Conservation (phyloP, 2,329 filamentous ascomycete genomes). For the Fusarium kyushuense region DNA sequence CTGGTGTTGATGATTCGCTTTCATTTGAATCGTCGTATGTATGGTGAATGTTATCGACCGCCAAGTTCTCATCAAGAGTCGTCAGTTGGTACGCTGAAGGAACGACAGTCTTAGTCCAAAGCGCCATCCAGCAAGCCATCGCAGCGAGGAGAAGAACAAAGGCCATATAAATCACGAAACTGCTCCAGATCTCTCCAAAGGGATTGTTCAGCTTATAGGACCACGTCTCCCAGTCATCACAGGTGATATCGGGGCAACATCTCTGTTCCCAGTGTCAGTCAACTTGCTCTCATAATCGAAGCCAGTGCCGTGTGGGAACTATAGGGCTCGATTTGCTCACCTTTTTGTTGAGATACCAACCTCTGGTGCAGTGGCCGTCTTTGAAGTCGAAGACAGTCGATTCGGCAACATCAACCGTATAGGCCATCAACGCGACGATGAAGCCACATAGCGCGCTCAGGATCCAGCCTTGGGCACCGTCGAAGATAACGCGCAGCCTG, state of each 20-base stretch:
- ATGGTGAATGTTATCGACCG: constrained; percentile 66
- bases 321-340: constrained; percentile 50
- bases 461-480: constrained; percentile 94
- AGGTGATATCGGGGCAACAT: constrained; percentile 68
- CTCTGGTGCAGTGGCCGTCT: constrained; percentile 80
- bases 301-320: background rate
- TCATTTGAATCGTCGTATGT: constrained; percentile 56
- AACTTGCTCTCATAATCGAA: background rate
- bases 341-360: constrained; percentile 81
- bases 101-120: constrained; percentile 93
- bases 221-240: constrained; percentile 69
- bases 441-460: constrained; percentile 90
- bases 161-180: constrained; percentile 80
- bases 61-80: constrained; percentile 93
- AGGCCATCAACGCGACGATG: constrained; percentile 86
- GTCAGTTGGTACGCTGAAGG: constrained; percentile 88
- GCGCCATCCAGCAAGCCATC: constrained; percentile 80
- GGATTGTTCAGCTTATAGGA: constrained; percentile 61
- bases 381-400: constrained; percentile 90
- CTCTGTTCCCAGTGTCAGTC: constrained; percentile 51
- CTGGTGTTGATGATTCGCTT: constrained; percentile 61
- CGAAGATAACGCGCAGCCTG: constrained; percentile 80
- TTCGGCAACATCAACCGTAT: constrained; percentile 89
- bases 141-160: constrained; percentile 78
- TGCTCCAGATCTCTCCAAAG: constrained; percentile 70